A percentile compares a stretch with the other conserved stretches of the same genome.
Conservation (phyloP, 2,329 filamentous ascomycete species). For the Coniella lustricola region DNA sequence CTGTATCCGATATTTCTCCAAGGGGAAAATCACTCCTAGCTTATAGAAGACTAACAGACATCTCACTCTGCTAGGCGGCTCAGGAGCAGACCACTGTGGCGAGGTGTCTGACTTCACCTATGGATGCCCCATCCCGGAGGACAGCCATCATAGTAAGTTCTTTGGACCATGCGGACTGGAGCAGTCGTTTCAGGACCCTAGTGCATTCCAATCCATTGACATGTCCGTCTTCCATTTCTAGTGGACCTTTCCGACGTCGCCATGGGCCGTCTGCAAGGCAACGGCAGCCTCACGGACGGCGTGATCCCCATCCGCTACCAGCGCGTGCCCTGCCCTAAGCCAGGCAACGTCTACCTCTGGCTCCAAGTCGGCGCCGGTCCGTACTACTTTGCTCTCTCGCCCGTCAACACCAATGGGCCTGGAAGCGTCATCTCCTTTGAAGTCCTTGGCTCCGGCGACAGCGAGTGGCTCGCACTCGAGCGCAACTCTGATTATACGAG, state of each 20-base stretch:
- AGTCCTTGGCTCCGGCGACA: background rate
- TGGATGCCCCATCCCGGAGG: constrained; percentile 1
- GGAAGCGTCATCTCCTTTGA: background rate
- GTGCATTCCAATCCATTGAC: background rate
- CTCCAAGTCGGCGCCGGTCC: background rate
- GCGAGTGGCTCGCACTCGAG: background rate
- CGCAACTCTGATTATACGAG: background rate
- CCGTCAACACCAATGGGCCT: constrained; percentile 4
- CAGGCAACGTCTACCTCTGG: constrained; percentile 2
- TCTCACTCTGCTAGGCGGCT: background rate
- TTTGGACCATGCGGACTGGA: background rate
- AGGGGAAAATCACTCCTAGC: no score
- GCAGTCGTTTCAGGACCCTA: background rate
- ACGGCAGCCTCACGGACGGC: background rate
- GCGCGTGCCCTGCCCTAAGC: constrained; percentile 1
- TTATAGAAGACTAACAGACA: background rate
- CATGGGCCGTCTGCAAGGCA: constrained; percentile 4
- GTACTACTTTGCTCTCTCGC: background rate
- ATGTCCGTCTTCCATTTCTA: background rate
- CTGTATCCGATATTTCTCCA: no score
- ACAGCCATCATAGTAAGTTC: background rate
- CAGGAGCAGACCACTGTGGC: constrained; percentile 1
- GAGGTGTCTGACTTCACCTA: constrained; percentile 3
- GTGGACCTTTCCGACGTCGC: constrained; percentile 2
- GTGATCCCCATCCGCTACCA: constrained; percentile 4